Percentiles rank a stretch among this genome's conserved stretches.
phyloP scores from a whole-genome alignment of 495 filamentous ascomycete species.

The Aspergillus ostianus region DNA sequence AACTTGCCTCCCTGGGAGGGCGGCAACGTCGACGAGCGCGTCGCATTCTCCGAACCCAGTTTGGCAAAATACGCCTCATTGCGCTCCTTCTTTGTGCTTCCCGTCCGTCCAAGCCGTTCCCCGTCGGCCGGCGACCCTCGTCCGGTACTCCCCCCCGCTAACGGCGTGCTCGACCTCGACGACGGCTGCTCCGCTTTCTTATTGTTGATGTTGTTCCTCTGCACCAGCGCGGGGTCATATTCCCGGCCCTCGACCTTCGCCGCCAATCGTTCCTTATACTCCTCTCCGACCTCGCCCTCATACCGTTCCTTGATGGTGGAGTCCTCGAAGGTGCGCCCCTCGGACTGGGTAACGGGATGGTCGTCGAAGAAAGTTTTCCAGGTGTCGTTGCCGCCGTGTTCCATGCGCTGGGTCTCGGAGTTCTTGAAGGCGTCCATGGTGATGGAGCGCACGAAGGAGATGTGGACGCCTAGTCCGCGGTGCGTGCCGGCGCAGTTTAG shows the following conservation, averaged over 20 bases:
- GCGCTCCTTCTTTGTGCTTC: constrained; percentile 50
- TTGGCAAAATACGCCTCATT: constrained; percentile 91
- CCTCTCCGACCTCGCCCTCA: constrained; percentile 81
- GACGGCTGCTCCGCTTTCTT: constrained; percentile 34
- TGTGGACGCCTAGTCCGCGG: constrained; percentile 92
- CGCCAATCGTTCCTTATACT: constrained; percentile 88
- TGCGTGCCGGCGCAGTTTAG: constrained; percentile 93
- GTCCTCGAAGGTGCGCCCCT: constrained; percentile 66
- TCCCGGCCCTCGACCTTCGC: constrained; percentile 82
- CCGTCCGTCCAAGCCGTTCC: constrained; percentile 25
- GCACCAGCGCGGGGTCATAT: constrained; percentile 61
- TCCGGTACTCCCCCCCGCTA: constrained; percentile 16
- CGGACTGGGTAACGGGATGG: constrained; percentile 61
- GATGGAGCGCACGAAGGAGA: constrained; percentile 93
- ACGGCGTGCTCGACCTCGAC: constrained; percentile 37
- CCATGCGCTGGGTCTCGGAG: constrained; percentile 82
- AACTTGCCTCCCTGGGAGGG: constrained; percentile 93
- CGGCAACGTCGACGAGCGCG: constrained; percentile 67
- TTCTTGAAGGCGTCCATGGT: constrained; percentile 98
- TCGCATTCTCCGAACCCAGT: constrained; percentile 76
- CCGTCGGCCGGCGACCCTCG: constrained; percentile 34
- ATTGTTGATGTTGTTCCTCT: constrained; percentile 39
- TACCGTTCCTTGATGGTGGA: constrained; percentile 80
- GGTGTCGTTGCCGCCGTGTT: constrained; percentile 77
- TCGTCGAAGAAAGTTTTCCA: constrained; percentile 82